These are phyloP conservation scores for Globisporangium ultimum DNA, from an alignment of 352 stramenopile species.

Conservation along the genomic window DNA sequence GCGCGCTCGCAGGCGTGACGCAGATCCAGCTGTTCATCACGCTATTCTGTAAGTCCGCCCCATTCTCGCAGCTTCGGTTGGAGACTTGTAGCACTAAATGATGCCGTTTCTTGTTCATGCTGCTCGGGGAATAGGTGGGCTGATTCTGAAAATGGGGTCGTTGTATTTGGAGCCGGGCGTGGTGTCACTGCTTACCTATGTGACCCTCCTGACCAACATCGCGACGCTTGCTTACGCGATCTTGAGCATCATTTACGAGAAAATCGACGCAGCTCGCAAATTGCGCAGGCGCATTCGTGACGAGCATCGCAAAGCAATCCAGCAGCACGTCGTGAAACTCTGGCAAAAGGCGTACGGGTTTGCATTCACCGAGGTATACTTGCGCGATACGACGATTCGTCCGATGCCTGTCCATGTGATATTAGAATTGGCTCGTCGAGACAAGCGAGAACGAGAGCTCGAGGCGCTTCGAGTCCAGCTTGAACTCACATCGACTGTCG, in stretches of 20 bases:
- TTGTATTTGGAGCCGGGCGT: constrained; percentile 42
- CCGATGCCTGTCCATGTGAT: constrained; percentile 59
- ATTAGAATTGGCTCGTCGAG: constrained; percentile 52
- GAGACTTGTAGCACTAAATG: neutral
- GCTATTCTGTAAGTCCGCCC: constrained; percentile 55
- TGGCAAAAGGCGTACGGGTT: constrained; percentile 58
- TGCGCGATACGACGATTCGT: constrained; percentile 35
- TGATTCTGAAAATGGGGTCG: constrained; percentile 67
- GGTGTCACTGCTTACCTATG: constrained; percentile 44
- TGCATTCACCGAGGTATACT: constrained; percentile 54
- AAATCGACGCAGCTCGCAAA: constrained; percentile 26
- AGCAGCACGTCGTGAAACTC: constrained; percentile 41
- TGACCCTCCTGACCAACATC: constrained; percentile 49
- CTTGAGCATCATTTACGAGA: constrained; percentile 60
- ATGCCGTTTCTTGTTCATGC: neutral
- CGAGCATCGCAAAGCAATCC: constrained; percentile 44
- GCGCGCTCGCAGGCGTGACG: constrained; percentile 50
- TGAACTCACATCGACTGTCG: constrained; percentile 26
- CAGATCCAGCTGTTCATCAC: constrained; percentile 81
- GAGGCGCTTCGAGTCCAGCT: constrained; percentile 38
- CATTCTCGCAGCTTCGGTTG: neutral
- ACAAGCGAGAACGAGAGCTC: constrained; percentile 26
- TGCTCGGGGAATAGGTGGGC: constrained; percentile 27
- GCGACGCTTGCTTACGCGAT: constrained; percentile 46
- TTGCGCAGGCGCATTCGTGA: constrained; percentile 30